Conservation (phyloP, 2,329 filamentous ascomycete genomes). For the Colletotrichum liaoningense region DNA sequence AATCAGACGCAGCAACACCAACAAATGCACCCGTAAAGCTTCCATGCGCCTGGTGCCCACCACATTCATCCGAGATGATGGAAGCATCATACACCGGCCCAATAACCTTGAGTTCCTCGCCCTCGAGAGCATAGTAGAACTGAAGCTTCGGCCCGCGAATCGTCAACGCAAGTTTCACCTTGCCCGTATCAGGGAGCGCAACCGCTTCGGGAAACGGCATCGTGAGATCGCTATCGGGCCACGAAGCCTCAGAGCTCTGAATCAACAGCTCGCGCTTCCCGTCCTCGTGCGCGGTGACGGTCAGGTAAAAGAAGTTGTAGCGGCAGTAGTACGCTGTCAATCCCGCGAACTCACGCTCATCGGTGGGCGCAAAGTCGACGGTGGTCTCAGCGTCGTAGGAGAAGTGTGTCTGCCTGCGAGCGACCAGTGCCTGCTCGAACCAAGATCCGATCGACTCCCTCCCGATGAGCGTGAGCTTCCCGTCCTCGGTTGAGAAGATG, state of each 20-base stretch:
- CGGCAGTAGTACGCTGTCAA: constrained; percentile 72
- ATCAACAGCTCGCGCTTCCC: constrained; percentile 69
- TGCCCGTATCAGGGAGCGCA: constrained; percentile 64
- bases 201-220: constrained; percentile 56
- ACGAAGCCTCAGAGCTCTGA: constrained; percentile 67
- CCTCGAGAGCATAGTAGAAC: constrained; percentile 66
- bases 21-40: constrained; percentile 74
- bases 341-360: constrained; percentile 71
- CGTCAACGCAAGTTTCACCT: constrained; percentile 61
- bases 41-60: constrained; percentile 69
- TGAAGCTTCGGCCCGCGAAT: constrained; percentile 65
- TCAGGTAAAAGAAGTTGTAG: constrained; percentile 74
- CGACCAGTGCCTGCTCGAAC: constrained; percentile 69
- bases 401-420: constrained; percentile 67
- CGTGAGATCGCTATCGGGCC: constrained; percentile 61
- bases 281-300: constrained; percentile 66
- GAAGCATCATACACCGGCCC: constrained; percentile 69
- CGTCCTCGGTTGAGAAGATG: constrained; percentile 55
- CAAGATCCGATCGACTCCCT: constrained; percentile 67
- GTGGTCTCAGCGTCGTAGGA: constrained; percentile 70
- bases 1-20: constrained; percentile 65
- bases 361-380: constrained; percentile 63
- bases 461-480: constrained; percentile 59
- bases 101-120: constrained; percentile 56
- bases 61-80: constrained; percentile 72